These are phyloP conservation scores for Blepharisma undulans DNA, from an alignment of 169 alveolate species.

Conservation along the genomic window DNA sequence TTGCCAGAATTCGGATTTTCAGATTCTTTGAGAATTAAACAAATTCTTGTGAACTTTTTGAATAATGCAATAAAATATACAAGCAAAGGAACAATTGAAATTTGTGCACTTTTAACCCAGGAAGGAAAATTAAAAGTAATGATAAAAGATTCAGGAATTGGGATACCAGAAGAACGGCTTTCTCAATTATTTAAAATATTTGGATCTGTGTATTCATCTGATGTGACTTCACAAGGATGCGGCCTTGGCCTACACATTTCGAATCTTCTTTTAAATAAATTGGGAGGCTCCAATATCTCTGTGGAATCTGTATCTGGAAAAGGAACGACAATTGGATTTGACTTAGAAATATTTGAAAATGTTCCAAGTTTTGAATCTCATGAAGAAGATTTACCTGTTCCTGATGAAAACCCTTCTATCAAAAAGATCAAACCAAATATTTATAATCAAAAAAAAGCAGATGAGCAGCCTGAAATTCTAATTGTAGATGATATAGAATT, in stretches of 20 bases:
- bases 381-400: neutral
- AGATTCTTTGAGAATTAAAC: neutral
- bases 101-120: neutral
- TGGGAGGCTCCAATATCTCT: neutral
- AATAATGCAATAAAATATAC: slow-evolving; percentile 32
- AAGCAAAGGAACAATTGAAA: neutral
- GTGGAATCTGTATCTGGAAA: neutral
- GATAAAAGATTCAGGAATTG: slow-evolving; percentile 19
- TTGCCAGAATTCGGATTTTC: neutral
- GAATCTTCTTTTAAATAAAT: neutral
- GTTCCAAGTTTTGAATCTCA: neutral
- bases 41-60: slow-evolving; percentile 14
- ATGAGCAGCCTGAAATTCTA: neutral
- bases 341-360: neutral
- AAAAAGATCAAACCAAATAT: neutral
- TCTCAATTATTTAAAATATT: neutral
- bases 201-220: neutral
- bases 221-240: neutral
- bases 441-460: neutral
- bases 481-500: slow-evolving; percentile 28
- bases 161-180: slow-evolving; percentile 20
- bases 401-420: neutral
- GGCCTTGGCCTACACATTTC: slow-evolving; percentile 34
- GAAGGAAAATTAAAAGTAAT: neutral
- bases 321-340: slow-evolving; percentile 9